Evolutionary conservation across 345 rosid genomes (phyloP), one percentile per base, ranked within the genome.

Genomic region (Corchorus capsularis): DNA sequence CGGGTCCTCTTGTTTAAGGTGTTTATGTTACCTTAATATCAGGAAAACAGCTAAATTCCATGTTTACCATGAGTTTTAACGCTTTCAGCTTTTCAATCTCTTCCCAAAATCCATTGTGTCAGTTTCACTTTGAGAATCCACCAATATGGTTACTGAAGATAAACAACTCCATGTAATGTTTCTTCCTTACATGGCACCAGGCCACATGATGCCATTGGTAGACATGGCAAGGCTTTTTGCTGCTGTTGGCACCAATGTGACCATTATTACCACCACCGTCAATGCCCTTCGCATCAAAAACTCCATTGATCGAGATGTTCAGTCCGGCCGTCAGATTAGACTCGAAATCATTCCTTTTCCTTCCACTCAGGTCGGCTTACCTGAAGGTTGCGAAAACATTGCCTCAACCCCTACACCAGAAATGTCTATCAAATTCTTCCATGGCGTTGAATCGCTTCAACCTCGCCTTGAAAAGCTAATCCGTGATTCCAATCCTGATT

Each of bases 131-230:
- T 34, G 59, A 53, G 61, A 67, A 66, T 69, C 77, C 19, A 70
- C 63, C 56, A n/a, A n/a, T n/a, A 79, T 79, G 86, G 78, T 41
- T 49, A 63, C 80, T 6, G 39, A 39, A 75, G 59, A 55, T 66
- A 71, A 37, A 11, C 69, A 73, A 19, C 41, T 78, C 17, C 85
- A 82, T 62, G 73, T 76, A 3, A 83, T 83, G 81, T 83, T 86
- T 73, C 79, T 87, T 63, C 90, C 90, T 9, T 80, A 82, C 62
- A 57, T 85, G 82, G 81, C 88, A 34, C 90, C 73, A 27, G 90
- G 90, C 34, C 90, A 87, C 80, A 81, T 81, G 84, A 79, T 85
- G 50, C 90, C 88, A 0, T 72, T 85, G 69, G 77, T 85, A 27
- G 90, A 87, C 72, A 75, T 78, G 50, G 90, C 82, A 4, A 63